Conservation (phyloP, 495 filamentous ascomycete species). For the Aspergillus saccharolyticus region DNA sequence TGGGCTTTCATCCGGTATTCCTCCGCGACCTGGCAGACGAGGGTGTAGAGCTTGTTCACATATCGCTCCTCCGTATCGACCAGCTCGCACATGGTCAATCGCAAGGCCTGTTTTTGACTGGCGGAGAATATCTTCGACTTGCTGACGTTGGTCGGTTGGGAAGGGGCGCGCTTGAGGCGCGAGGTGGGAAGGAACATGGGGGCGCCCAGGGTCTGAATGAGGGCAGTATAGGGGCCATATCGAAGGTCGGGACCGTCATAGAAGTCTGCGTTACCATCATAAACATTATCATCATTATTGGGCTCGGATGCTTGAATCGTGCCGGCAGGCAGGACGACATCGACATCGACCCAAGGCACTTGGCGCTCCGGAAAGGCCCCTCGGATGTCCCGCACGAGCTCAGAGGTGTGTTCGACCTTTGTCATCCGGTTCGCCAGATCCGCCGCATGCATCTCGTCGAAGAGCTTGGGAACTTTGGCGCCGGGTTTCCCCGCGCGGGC, state of each 20-base stretch:
- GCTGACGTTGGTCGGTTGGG: constrained; percentile 73
- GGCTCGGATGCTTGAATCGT: constrained; percentile 51
- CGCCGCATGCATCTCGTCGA: constrained; percentile 89
- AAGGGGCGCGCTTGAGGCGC: constrained; percentile 79
- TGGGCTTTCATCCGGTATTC: constrained; percentile 68
- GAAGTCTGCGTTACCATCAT: constrained; percentile 26
- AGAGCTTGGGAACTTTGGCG: constrained; percentile 55
- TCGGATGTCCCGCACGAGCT: constrained; percentile 66
- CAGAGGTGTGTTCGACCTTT: constrained; percentile 65
- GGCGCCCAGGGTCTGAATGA: constrained; percentile 74
- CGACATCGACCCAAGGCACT: constrained; percentile 78
- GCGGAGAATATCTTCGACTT: constrained; percentile 66
- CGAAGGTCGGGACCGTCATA: constrained; percentile 58
- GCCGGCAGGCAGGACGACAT: constrained; percentile 75
- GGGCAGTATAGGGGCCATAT: constrained; percentile 67
- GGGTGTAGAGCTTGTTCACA: constrained; percentile 74
- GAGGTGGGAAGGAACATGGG: constrained; percentile 83
- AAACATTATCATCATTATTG: constrained; percentile 37
- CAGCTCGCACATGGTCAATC: constrained; percentile 85
- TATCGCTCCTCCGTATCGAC: constrained; percentile 93
- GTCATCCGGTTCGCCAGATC: constrained; percentile 79
- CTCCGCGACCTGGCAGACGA: constrained; percentile 68
- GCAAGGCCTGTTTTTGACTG: constrained; percentile 75
- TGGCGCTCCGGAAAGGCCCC: constrained; percentile 70
- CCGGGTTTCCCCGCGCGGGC: constrained; percentile 29